phyloP scores from a whole-genome alignment of 805 yeast species.

The Lipomyces chichibuensis region DNA sequence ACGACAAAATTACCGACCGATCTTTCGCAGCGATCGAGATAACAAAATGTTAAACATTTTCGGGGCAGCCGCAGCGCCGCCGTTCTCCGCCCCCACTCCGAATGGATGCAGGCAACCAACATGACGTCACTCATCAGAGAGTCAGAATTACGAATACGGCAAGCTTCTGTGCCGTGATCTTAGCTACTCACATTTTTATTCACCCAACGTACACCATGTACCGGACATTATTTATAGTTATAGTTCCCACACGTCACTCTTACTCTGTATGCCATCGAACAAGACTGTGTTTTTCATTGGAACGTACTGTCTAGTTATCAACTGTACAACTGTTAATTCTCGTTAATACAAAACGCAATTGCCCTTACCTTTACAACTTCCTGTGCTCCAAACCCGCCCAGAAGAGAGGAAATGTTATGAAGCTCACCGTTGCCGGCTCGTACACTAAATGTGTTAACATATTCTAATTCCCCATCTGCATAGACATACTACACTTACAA shows the following conservation, averaged over 20 bases:
- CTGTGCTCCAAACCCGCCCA: conserved; percentile 87
- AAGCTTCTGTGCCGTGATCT: not conserved
- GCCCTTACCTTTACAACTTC: conserved; percentile 67
- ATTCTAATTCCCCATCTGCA: not conserved
- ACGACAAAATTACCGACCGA: too few relatives aligned
- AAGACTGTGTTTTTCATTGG: conserved; percentile 72
- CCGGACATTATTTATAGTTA: conserved; percentile 2
- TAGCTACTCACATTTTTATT: not conserved
- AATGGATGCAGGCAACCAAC: too few relatives aligned
- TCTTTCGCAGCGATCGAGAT: too few relatives aligned
- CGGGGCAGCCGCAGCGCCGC: too few relatives aligned
- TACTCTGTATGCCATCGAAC: conserved; percentile 70
- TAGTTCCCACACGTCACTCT: conserved; percentile 42
- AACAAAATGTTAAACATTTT: too few relatives aligned
- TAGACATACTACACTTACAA: conserved; percentile 41
- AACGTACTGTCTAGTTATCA: conserved; percentile 74
- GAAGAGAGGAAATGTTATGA: conserved; percentile 64
- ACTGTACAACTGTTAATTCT: conserved; percentile 18
- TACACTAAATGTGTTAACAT: conserved; percentile 17
- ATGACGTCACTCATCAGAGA: too few relatives aligned
- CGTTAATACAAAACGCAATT: not conserved
- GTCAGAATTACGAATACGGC: too few relatives aligned
- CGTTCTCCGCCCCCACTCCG: too few relatives aligned
- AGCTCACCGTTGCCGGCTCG: conserved; percentile 50
- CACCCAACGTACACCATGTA: not conserved